Evolutionary conservation across 768 basidiomycete genomes (phyloP), one percentile per base, ranked within the genome.

Genomic region (Tylopilus plumbeoviolaceoides): DNA sequence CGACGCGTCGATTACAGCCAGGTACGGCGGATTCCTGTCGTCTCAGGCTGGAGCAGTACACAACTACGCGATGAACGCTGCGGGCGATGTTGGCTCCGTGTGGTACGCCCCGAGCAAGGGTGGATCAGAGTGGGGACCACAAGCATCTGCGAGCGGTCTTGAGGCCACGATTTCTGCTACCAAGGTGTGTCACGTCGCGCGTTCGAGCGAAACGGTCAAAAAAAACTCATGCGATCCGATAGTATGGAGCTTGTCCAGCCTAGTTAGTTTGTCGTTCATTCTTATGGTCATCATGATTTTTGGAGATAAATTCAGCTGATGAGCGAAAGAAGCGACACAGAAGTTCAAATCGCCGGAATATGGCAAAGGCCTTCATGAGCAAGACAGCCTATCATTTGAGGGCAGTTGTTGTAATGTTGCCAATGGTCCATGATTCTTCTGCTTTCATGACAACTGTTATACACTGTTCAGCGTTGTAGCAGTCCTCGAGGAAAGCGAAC

Each of bases 11-110:
- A 73, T 78, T 15, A 70, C 63, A 0, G 69, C 69, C n/a, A 78
- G 77, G 56, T 82, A 80, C 57, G 50, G 54, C 36, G 58, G 33
- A 18, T 65, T 70, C 55, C 44, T 68, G 25, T 49, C 70, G 23
- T 69, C 74, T 3, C 79, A 79, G 53, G 63, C 65, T 12, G 71
- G 69, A 1, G 79, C 68, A 3, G 74, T 81, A 21, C 27, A 10
- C 25, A 25, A 1, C 12, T 77, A 70, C 49, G 79, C 73, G 15
- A 74, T 72, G 14, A 64, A 73, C 40, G 63, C 73, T 1, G 53
- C 56, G 11, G 48, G 69, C 39, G 76, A 81, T 51, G 67, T 80
- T 6, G 78, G 77, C 5, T 62, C 61, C 3, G 70, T 64, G 44
- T 67, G 71, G 70, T 70, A 70, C 45, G 64, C 67, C 5, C 48